Base-by-base conservation (phyloP, 73 alveolate species). In the Paramecium bursaria region DNA sequence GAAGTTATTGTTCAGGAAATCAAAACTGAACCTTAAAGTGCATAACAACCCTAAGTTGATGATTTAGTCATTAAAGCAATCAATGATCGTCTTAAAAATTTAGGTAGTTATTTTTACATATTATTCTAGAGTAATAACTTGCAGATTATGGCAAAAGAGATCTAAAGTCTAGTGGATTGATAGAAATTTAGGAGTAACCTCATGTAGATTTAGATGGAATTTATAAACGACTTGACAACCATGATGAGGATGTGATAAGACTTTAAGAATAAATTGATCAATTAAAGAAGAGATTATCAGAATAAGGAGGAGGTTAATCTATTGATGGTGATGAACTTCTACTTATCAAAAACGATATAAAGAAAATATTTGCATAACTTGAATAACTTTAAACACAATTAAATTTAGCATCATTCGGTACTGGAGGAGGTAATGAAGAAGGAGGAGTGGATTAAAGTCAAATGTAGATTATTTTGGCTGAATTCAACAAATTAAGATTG, bases 221-320 rank as follows among this genome's bases (percentile, higher is more conserved):
- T 0, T 39, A 67, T 13, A 67, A 42, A 19, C 33, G 44, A 25
- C 21, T 67, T 21, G 55, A 67, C 21, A 67, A 31, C 44, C 82
- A 67, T 39, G 82, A 67, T 3, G 82, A 67, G 10, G 82, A 67
- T 13, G 44, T 67, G 17, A 39, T 39, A 42, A 67, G 44, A 67
- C 22, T 67, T 39, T 67, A 25, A 39, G 82, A 67, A 42, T 67
- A 39, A 21, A 26, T 67, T 2, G 82, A 67, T 67, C 60, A 67
- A 19, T 27, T 67, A 10, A 67, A 42, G 14, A 67, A 67, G 13
- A 67, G 27, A 35, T 25, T 25, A 2, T 39, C 60, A 26, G 82
- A 67, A 13, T 44, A 2, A 7, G 39, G 0, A 7, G 2, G 19
- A 10, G 13, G 60, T 17, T 10, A 30, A 57, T 21, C 22, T 67